Conservation (phyloP, 306 rosid genomes). For the Clitoria ternatea region DNA sequence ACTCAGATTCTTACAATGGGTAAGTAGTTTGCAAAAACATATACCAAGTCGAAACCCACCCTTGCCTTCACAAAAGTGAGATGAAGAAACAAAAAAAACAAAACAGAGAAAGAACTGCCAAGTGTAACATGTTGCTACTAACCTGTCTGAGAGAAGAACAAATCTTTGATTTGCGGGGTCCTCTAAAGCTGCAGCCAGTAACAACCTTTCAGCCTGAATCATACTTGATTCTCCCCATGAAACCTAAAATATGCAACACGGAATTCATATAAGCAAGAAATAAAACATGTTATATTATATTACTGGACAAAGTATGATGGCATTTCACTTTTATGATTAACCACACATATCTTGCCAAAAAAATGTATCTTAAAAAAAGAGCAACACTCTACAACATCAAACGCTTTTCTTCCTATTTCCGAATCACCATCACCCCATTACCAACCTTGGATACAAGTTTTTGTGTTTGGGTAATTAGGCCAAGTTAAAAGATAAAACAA, state of each 20-base stretch:
- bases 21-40: neutral
- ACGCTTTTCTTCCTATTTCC: too few relatives aligned
- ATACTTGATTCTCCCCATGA: conserved; percentile 63
- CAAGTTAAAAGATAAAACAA: neutral
- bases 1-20: conserved; percentile 19
- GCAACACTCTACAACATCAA: neutral
- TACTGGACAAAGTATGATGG: neutral
- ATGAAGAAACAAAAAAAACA: neutral
- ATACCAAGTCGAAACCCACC: neutral
- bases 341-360: neutral
- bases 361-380: neutral
- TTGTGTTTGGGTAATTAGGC: neutral
- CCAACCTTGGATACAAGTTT: neutral
- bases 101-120: neutral
- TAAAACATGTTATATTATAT: neutral
- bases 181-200: conserved; percentile 61
- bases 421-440: neutral
- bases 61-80: neutral
- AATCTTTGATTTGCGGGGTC: conserved; percentile 95
- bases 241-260: conserved; percentile 30
- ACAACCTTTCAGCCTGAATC: conserved; percentile 49
- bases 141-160: conserved; percentile 95
- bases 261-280: conserved; percentile 12
- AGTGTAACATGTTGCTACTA: conserved; percentile 10
- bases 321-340: neutral